Base-by-base conservation (phyloP, 352 stramenopile genomes). In the Globisporangium irregulare region DNA sequence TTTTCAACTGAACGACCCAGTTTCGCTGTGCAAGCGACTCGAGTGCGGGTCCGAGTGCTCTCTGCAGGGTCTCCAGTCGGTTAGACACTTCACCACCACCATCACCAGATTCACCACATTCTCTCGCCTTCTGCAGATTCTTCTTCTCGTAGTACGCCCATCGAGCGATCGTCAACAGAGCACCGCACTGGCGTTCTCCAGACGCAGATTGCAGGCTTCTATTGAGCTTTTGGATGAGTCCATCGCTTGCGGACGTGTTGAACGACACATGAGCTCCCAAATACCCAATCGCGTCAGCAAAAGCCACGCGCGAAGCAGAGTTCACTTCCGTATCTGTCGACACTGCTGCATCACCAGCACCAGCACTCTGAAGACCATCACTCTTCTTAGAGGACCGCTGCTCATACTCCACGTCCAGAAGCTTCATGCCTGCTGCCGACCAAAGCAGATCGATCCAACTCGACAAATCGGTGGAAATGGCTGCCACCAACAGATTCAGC, bases 161-260 rank as follows among this genome's bases (percentile, higher is more conserved):
- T 36, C 75, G 79, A 32, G 74, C 74, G 7, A 92, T 64, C 1
- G 74, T 57, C 12, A 94, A 70, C 20, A 94, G 65, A 29, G 72
- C 70, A 8, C 82, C 83, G 64, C 86, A 92, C 62, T 92, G 86
- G 9, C 72, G 75, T 38, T 92, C 81, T 6, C 82, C 86, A 62
- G 72, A 83, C 0, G 62, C 64, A 20, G 82, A 79, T 6, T 20
- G 32, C 18, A 94, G 20, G 22, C 75, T 76, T 48, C 73, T 53
- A 0, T 43, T 60, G 7, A 86, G 36, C 20, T 74, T 57, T 27
- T 73, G 20, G 5, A 81, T 56, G n/a, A 80, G 36, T 2, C 64
- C 50, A 46, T 64, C 54, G 41, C 73, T 76, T 25, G 62, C 67
- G 0, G 43, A 3, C 3, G 67, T 72, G 1, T 61, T 43, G 29